These are phyloP conservation scores for Dactylellina cionopaga DNA, from an alignment of 2,329 filamentous ascomycete species.

Conservation along the genomic window DNA sequence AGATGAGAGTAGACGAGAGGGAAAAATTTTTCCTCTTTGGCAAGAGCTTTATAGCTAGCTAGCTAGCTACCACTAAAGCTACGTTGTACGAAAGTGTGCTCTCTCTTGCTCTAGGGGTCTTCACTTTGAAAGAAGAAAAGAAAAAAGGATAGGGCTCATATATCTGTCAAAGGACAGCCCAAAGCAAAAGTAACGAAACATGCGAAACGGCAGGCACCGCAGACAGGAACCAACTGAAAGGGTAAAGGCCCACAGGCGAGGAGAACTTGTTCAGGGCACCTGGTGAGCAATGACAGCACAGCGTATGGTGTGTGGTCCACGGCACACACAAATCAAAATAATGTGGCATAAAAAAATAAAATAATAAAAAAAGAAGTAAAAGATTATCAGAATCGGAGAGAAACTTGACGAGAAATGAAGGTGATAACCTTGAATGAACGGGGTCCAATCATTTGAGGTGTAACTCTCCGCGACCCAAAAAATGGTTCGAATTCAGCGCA, in stretches of 20 bases:
- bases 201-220: slow-evolving; percentile 46
- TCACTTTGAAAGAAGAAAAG: slow-evolving; percentile 24
- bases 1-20: slow-evolving; percentile 42
- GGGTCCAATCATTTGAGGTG: slow-evolving; percentile 37
- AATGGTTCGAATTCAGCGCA: background rate
- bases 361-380: slow-evolving; percentile 42
- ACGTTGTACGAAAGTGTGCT: slow-evolving; percentile 42
- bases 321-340: slow-evolving; percentile 27
- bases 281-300: slow-evolving; percentile 47
- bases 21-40: slow-evolving; percentile 50
- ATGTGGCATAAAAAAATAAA: slow-evolving; percentile 32
- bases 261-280: slow-evolving; percentile 37
- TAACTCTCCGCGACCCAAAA: slow-evolving; percentile 31
- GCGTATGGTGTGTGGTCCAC: slow-evolving; percentile 34
- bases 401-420: slow-evolving; percentile 50
- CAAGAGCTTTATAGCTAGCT: slow-evolving; percentile 53
- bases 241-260: slow-evolving; percentile 45
- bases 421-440: background rate
- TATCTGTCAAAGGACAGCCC: slow-evolving; percentile 30
- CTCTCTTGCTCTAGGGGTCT: slow-evolving; percentile 38
- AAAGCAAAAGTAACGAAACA: slow-evolving; percentile 44
- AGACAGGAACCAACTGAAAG: slow-evolving; percentile 48
- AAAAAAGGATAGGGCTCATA: slow-evolving; percentile 45
- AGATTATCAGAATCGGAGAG: slow-evolving; percentile 32
- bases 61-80: slow-evolving; percentile 36